Evolutionary conservation across 805 yeast species (phyloP), one percentile per base, ranked within the genome.

Genomic region (Saccharomycopsis sp.): DNA sequence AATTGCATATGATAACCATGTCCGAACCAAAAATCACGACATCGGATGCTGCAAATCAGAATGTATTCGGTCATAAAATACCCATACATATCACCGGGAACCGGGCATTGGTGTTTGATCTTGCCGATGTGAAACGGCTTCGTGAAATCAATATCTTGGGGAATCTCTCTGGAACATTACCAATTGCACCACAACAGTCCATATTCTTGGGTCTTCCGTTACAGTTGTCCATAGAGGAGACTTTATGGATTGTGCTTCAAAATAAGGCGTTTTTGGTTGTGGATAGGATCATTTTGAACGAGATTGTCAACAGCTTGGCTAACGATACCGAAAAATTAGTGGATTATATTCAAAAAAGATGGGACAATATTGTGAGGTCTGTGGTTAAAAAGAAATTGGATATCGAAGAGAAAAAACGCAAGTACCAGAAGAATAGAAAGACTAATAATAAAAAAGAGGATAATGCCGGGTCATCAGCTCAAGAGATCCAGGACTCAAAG

Each of bases 151-250:
- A 89, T 14, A 78, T 94, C 1, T 77, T 84, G 22, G 99, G 99
- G 0, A 82, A 86, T 1, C 74, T 93, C 15, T 73, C 82, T 0
- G 99, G 99, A 0, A 87, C 97, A 0, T 72, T 94, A 34, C 88
- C 97, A 0, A 78, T 83, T 53, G 90, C 92, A n/a, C 94, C 97
- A 1, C 99, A 94, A 69, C 99, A 93, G 67, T 91, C 90, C 66
- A 76, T 85, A n/a, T 87, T 92, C 66, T 73, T 89, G 47, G 96
- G 97, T 0, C 71, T 92, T 1, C 99, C 99, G 0, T 70, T 94
- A 55, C 82, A 83, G 65, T 73, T 93, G 51, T 77, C 83, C 71
- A 70, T 81, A 0, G 96, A 89, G 69, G 98, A 93, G 66, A 82
- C 85, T 0, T 62, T 82, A 9, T 88, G 88, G 82, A 73, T 91